Base-by-base conservation (phyloP, 2,329 filamentous ascomycete species). In the Phialemoniopsis sp. region DNA sequence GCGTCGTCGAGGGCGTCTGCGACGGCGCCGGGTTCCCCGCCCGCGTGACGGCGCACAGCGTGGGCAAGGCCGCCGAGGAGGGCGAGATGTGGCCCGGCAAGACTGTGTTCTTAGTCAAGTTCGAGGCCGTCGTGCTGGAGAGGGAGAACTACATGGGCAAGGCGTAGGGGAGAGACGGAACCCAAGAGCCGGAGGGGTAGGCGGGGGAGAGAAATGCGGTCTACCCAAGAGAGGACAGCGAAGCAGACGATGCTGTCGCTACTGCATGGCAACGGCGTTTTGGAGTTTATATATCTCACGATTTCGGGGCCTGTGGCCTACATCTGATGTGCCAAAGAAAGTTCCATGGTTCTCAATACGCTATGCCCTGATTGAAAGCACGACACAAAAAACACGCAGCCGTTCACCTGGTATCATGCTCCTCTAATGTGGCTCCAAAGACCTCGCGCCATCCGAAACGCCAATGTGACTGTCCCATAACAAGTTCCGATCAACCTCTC, bases 61-160 rank as follows among this genome's bases (percentile, higher is more conserved):
- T 85, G 53, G 78, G 73, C 38, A 67, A 65, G 13, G 68, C 70
- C 50, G 21, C 21, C 21, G 64, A 66, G 50, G 76, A 76, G 59
- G 77, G 82, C 47, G 88, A 91, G 55, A 84, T 97, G 80, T 97
- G 91, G 90, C 93, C 93, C 0, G 88, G 87, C 28, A 88, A 93
- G 70, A 98, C 93, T 32, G 90, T 98, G 26, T 98, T 96, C 58
- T 63, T 98, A 60, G 82, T 98, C 56, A 89, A 91, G 64, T 98
- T 98, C 59, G 82, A 87, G 48, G 74, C 82, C n/a, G 87, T 89
- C 60, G 91, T 97, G 32, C 70, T 97, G 61, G 91, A 97, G 70
- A 73, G 93, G 59, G 93, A 98, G 72, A 83, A 83, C 45, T 86
- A 89, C 53, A 60, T 95, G 52, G 84, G 80, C 42, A 80, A 84